Conservation (phyloP, 108 stramenopile genomes). For the Fragilaria radians region DNA sequence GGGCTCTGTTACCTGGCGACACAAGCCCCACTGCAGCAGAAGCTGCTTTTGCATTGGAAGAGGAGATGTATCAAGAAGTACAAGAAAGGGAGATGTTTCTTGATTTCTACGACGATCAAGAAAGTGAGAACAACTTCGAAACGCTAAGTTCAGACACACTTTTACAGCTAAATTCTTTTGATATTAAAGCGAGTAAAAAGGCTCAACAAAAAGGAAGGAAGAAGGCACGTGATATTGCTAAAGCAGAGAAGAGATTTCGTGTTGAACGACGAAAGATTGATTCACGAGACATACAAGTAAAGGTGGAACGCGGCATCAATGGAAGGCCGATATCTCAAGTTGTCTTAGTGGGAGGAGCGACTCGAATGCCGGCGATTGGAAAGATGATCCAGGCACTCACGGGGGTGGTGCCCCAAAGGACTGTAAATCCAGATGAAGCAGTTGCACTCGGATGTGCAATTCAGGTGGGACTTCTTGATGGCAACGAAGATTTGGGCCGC, state of each 20-base stretch:
- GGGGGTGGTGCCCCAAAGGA: conserved; percentile 64
- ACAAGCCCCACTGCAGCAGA: conserved; percentile 59
- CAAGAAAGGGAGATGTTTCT: conserved; percentile 12
- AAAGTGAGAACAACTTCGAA: conserved; percentile 15
- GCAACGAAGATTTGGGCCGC: conserved; percentile 62
- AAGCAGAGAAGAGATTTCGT: conserved; percentile 56
- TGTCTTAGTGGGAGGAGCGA: conserved; percentile 85
- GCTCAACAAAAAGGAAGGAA: conserved; percentile 71
- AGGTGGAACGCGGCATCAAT: conserved; percentile 66
- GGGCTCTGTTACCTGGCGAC: conserved; percentile 78
- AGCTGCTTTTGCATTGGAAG: conserved; percentile 53
- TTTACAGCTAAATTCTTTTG: conserved; percentile 29
- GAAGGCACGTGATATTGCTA: conserved; percentile 52
- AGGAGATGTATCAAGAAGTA: conserved; percentile 14
- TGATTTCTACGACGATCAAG: conserved; percentile 41
- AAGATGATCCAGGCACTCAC: conserved; percentile 61
- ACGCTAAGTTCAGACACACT: conserved; percentile 22
- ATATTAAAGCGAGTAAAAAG: conserved; percentile 59
- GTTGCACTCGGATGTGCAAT: conserved; percentile 87
- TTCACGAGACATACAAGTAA: conserved; percentile 22
- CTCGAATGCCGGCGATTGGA: conserved; percentile 81
- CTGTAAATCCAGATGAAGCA: conserved; percentile 85
- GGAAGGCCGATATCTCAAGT: conserved; percentile 78
- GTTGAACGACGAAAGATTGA: conserved; percentile 50
- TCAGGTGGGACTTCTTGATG: conserved; percentile 85